Evolutionary conservation across 495 filamentous ascomycete genomes (phyloP), one percentile per base, ranked within the genome.

Genomic region (Penicillium pancosmium): DNA sequence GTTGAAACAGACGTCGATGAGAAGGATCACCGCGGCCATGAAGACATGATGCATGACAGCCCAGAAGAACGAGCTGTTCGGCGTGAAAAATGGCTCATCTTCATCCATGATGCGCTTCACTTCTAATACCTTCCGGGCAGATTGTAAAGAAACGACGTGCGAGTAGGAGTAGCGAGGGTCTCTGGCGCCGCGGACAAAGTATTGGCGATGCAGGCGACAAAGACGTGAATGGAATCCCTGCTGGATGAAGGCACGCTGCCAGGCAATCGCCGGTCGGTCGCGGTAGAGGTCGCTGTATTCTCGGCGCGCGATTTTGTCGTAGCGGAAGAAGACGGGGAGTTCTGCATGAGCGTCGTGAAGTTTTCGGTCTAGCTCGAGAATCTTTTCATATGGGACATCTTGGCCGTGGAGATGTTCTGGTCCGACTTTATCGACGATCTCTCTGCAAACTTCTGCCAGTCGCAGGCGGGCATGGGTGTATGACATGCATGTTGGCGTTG

Each of bases 1-100:
- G 50, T 78, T 80, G 58, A 77, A 73, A 52, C 78, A 82, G 0
- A 77, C 65, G 48, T 81, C 76, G 38, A 80, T 73, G 10, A 83
- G 50, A 4, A 82, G 50, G 7, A 76, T 76, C 5, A 78, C 75
- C n/a, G 69, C 71, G 13, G 80, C 77, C 68, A 80, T 74, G 56
- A 81, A 81, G 0, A 81, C 74, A 38, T 75, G 72, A 44, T 77
- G 68, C 66, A 82, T 71, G 9, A 80, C 65, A 0, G 73, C 62
- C 74, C 73, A 76, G 12, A 74, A 56, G 0, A 67, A 62, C 0
- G 71, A 71, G 36, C 65, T 70, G 16, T 69, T 67, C 1, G 73
- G 66, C 0, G 53, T 59, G 18, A 68, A 63, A 2, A 50, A 15
- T 6, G 69, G 69, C 16, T 70, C 67, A 25, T 76, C 67, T 40